A percentile compares a stretch with the other conserved stretches of the same genome.
phyloP scores from a whole-genome alignment of 208 protist genomes.

The Kentomonas sorsogonicus region DNA sequence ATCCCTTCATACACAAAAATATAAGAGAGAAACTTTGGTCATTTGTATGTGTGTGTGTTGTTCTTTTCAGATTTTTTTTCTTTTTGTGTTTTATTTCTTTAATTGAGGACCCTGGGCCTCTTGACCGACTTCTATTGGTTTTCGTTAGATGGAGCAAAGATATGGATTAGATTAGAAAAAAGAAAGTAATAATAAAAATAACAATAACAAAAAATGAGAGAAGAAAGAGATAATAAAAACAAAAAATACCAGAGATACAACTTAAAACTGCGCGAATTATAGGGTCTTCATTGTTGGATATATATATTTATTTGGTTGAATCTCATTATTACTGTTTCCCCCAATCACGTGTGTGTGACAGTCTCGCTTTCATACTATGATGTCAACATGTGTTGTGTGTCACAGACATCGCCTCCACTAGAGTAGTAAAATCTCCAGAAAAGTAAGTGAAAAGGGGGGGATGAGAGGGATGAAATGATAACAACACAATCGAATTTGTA shows the following conservation, averaged over 20 bases:
- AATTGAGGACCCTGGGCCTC: background rate
- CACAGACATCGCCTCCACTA: too few relatives aligned
- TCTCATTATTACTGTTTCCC: background rate
- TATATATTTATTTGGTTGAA: background rate
- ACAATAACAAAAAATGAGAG: background rate
- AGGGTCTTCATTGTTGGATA: background rate
- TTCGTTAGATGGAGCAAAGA: too few relatives aligned
- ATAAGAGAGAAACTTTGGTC: background rate
- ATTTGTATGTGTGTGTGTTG: conserved; percentile 3
- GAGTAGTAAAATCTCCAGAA: too few relatives aligned
- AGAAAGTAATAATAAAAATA: conserved; percentile 4
- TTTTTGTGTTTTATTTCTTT: conserved; percentile 10
- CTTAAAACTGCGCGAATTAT: background rate
- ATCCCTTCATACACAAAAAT: too few relatives aligned
- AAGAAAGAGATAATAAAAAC: conserved; percentile 4
- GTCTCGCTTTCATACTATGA: too few relatives aligned
- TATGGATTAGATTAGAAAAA: background rate
- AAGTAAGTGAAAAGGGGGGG: too few relatives aligned
- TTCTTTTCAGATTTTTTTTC: conserved; percentile 1
- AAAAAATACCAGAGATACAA: background rate
- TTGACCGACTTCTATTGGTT: background rate
- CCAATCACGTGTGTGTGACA: too few relatives aligned
- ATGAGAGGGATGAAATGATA: too few relatives aligned
- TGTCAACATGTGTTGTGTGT: too few relatives aligned
- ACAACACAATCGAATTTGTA: too few relatives aligned